Evolutionary conservation across 805 yeast species (phyloP), one percentile per base, ranked within the genome.

Genomic region (Starmerella bombi): DNA sequence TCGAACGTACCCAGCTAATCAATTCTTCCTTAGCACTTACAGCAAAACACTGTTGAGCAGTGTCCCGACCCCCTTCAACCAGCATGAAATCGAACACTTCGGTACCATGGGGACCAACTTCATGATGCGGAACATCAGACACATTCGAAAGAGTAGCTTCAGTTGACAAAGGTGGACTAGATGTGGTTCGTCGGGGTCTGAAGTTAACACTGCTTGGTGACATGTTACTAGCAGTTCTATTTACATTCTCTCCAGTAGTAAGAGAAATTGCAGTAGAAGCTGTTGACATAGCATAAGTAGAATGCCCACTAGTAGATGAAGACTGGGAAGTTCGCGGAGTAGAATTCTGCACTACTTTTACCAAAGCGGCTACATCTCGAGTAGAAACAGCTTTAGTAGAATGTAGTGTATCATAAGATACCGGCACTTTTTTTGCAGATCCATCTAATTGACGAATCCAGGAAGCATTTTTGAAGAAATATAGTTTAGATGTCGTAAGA

Each of bases 1-100:
- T 71, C 6, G 70, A 57, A 25, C 61, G 63, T 30, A 77, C 66
- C 86, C 86, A 79, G 18, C 70, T 69, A n/a, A 58, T 52, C 57
- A 70, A 59, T 31, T 75, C 81, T 18, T 58, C 57, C n/a, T 56
- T 54, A 18, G 60, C 59, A 5, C 54, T 58, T 12, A 75, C 72
- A 60, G 70, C 41, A 61, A 58, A 50, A 58, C 59, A 56, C 43
- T 59, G 62, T 32, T 54, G 57, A n/a, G 53, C 41, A 6, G 56
- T 56, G 12, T 55, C 59, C 12, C 57, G 43, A 15, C 55, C 52
- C 3, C 56, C 55, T 3, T 61, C 48, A 9, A 57, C 46, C 42
- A 64, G 59, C 22, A 57, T 43, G 37, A 50, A 44, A 38, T 36
- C 41, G 38, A 40, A 41, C 21, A 43, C 42, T 25, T 36, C 42